Conservation (phyloP, 78 protist genomes). For the Diacronema lutheri region DNA sequence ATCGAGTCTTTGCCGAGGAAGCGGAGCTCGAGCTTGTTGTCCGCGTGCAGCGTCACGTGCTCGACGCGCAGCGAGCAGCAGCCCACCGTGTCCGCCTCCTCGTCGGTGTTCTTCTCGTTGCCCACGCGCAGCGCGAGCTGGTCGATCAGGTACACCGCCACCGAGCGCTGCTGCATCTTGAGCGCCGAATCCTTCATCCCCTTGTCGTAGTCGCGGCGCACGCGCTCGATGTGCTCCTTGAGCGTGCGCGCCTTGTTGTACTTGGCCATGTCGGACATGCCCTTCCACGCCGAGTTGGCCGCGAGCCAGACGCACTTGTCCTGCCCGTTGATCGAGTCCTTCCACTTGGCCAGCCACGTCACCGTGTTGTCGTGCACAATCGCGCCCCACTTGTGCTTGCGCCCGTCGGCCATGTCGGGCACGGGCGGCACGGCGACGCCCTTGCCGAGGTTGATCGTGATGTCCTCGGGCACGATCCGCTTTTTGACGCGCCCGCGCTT, state of each 20-base stretch:
- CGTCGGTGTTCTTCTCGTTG: conserved; percentile 84
- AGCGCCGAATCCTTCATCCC: not conserved
- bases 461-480: conserved; percentile 92
- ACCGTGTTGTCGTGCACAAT: conserved; percentile 79
- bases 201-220: conserved; percentile 70
- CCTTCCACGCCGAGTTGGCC: conserved; percentile 59
- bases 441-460: conserved; percentile 88
- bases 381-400: conserved; percentile 30
- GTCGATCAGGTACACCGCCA: conserved; percentile 89
- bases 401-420: not conserved
- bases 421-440: conserved; percentile 52
- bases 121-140: conserved; percentile 96
- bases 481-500: conserved; percentile 85
- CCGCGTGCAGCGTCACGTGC: conserved; percentile 71
- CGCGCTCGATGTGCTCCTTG: conserved; percentile 66
- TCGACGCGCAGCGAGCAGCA: conserved; percentile 94
- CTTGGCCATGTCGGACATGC: conserved; percentile 87
- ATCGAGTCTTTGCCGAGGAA: conserved; percentile 98
- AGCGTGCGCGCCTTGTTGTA: conserved; percentile 91
- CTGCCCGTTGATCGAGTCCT: conserved; percentile 65
- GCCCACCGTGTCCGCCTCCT: conserved; percentile 99
- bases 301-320: conserved; percentile 88
- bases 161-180: not conserved
- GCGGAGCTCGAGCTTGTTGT: conserved; percentile 64
- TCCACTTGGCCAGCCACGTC: conserved; percentile 98